These are phyloP conservation scores for Ophidiomyces ophidiicola DNA, from an alignment of 2,329 filamentous ascomycete genomes.

Conservation along the genomic window DNA sequence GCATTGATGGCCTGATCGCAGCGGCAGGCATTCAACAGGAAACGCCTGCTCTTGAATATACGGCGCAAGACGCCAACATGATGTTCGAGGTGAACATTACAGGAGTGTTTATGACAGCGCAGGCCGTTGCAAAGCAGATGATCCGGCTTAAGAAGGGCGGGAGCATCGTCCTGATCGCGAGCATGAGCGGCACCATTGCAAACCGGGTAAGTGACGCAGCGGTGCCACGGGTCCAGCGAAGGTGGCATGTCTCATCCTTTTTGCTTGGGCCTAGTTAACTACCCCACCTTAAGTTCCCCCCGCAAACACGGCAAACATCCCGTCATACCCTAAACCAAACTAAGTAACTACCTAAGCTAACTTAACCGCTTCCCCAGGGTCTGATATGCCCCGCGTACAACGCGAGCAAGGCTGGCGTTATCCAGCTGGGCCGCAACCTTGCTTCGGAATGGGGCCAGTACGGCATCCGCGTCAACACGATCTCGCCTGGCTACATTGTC, in stretches of 20 bases:
- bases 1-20: constrained; percentile 67
- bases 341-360: background rate
- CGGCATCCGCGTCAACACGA: constrained; percentile 39
- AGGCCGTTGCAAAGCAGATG: constrained; percentile 46
- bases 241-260: background rate
- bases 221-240: too few species aligned
- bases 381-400: constrained; percentile 40
- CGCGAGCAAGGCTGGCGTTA: constrained; percentile 38
- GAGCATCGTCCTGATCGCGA: constrained; percentile 51
- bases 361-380: constrained; percentile 23
- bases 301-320: constrained; percentile 11
- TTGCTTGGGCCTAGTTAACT: background rate
- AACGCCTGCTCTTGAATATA: constrained; percentile 68
- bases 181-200: constrained; percentile 50
- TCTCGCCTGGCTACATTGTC: constrained; percentile 38
- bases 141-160: constrained; percentile 42
- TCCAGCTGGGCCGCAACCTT: constrained; percentile 37
- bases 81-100: constrained; percentile 53
- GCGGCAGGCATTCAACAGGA: constrained; percentile 67
- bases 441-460: constrained; percentile 39
- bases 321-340: background rate
- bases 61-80: constrained; percentile 46
- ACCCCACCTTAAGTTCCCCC: constrained; percentile 2
- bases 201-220: constrained; percentile 35
- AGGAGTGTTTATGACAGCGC: constrained; percentile 51